These are phyloP conservation scores for Kurtzmaniella quercitrusa DNA, from an alignment of 1,139 yeast genomes.

Conservation along the genomic window DNA sequence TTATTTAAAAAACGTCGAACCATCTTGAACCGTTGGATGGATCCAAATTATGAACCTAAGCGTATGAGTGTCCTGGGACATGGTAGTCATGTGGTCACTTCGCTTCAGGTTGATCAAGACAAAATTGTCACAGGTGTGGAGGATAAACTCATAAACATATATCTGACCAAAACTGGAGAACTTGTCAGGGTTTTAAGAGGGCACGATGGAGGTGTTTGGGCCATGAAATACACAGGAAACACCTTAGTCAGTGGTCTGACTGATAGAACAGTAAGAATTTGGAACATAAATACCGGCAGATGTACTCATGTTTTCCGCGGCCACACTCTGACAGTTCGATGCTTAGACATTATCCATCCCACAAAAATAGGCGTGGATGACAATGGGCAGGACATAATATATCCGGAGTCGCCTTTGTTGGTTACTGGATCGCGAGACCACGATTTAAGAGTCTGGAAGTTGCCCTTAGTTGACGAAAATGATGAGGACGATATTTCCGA, in stretches of 20 bases:
- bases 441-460: constrained; percentile 83
- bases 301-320: constrained; percentile 88
- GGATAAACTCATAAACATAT: constrained; percentile 76
- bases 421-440: constrained; percentile 92
- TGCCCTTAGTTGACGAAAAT: constrained; percentile 55
- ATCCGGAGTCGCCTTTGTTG: constrained; percentile 60
- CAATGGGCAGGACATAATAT: constrained; percentile 60
- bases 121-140: constrained; percentile 92
- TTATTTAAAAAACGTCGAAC: constrained; percentile 63
- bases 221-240: constrained; percentile 82
- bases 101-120: constrained; percentile 89
- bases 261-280: constrained; percentile 80
- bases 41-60: constrained; percentile 65
- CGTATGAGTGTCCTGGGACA: constrained; percentile 71
- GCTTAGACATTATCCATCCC: constrained; percentile 79
- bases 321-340: constrained; percentile 89
- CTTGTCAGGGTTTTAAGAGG: constrained; percentile 70
- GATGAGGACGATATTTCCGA: constrained; percentile 26
- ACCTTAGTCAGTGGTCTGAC: constrained; percentile 88
- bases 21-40: constrained; percentile 80
- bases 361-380: constrained; percentile 54
- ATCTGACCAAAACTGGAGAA: constrained; percentile 71
- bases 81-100: constrained; percentile 83
- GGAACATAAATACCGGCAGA: constrained; percentile 74
- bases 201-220: constrained; percentile 99